Conservation (phyloP, 2,329 filamentous ascomycete species). For the Verticillium nubilum region DNA sequence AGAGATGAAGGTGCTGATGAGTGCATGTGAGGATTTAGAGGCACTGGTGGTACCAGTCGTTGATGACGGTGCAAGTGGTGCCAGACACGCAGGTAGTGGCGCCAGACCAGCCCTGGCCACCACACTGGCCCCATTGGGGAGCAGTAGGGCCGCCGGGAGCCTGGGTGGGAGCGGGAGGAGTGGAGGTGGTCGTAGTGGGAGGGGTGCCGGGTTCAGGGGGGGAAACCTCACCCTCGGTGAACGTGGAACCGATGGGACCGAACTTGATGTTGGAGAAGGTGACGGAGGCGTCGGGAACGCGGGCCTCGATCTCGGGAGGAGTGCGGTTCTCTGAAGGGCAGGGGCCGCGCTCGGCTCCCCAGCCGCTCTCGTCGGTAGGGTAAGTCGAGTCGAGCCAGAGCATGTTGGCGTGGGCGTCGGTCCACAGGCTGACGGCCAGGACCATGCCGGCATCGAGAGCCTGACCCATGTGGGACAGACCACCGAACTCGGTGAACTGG, state of each 20-base stretch:
- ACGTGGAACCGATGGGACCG: conserved; percentile 51
- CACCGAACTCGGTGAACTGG: conserved; percentile 51
- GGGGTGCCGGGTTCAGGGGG: background rate
- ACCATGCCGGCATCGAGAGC: conserved; percentile 38
- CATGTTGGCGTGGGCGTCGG: conserved; percentile 61
- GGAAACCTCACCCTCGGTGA: conserved; percentile 11
- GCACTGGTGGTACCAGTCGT: conserved; percentile 38
- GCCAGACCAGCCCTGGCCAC: conserved; percentile 28
- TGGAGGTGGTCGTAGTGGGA: background rate
- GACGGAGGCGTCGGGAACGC: conserved; percentile 42
- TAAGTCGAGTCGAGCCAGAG: conserved; percentile 68
- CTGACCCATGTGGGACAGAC: conserved; percentile 49
- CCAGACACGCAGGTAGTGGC: conserved; percentile 27
- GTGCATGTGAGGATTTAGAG: background rate
- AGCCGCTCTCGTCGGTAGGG: conserved; percentile 40
- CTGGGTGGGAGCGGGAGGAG: background rate
- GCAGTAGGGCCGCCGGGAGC: conserved; percentile 11
- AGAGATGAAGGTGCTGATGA: background rate
- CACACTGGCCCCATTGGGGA: conserved; percentile 30
- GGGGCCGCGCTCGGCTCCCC: conserved; percentile 47
- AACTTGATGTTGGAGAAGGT: conserved; percentile 47
- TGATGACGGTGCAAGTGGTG: conserved; percentile 29
- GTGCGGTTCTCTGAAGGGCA: conserved; percentile 47
- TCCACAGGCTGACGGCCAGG: conserved; percentile 49
- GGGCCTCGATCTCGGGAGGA: conserved; percentile 42